Conservation (phyloP, 495 filamentous ascomycete species). For the Astrothelium subdiscretum region DNA sequence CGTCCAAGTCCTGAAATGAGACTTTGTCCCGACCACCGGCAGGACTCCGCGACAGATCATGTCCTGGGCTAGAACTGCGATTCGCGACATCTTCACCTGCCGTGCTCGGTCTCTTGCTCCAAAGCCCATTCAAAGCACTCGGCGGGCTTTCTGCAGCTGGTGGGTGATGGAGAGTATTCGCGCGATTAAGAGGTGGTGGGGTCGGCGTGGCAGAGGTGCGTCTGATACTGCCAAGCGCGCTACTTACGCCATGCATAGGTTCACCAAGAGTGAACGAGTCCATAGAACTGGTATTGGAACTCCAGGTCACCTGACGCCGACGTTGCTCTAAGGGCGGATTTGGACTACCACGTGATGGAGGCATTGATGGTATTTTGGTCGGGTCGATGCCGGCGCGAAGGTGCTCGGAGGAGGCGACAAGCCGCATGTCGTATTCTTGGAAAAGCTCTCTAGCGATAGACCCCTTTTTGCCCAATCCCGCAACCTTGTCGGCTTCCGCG, state of each 20-base stretch:
- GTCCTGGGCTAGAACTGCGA: constrained; percentile 20
- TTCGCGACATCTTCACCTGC: constrained; percentile 15
- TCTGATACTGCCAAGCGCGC: constrained; percentile 24
- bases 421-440: constrained; percentile 63
- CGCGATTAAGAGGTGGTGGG: constrained; percentile 16
- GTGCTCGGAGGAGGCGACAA: constrained; percentile 73
- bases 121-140: constrained; percentile 7
- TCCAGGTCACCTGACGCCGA: constrained; percentile 6
- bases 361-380: constrained; percentile 10
- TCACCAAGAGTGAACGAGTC: constrained; percentile 1
- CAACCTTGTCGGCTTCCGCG: constrained; percentile 3
- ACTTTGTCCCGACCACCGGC: constrained; percentile 9
- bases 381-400: constrained; percentile 44
- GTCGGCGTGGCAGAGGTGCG: constrained; percentile 16
- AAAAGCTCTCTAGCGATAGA: constrained; percentile 8
- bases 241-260: constrained; percentile 5
- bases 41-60: constrained; percentile 38
- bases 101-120: constrained; percentile 7
- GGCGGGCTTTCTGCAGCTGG: constrained; percentile 8
- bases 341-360: constrained; percentile 9
- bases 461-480: neutral
- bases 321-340: neutral
- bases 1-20: neutral
- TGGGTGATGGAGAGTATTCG: constrained; percentile 16
- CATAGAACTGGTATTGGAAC: constrained; percentile 7